Evolutionary conservation across 2,329 filamentous ascomycete genomes (phyloP), one percentile per base, ranked within the genome.

Genomic region (Trichoderma lentiforme): DNA sequence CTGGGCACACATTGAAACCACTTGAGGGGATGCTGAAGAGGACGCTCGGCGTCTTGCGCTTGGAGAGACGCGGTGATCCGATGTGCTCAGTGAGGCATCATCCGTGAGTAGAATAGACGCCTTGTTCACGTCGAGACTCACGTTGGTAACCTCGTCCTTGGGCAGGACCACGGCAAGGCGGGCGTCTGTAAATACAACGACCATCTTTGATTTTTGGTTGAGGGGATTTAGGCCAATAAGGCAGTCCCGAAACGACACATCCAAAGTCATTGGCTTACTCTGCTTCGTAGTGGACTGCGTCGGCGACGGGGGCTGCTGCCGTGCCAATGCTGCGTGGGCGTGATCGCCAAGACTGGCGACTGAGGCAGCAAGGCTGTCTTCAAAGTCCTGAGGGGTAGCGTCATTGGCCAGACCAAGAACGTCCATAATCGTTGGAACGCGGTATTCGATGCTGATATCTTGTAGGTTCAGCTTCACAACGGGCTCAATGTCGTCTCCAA

Each of bases 401-500:
- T 92, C 88, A 18, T 91, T 88, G 15, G 86, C 86, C 2, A 97
- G 85, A 0, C 90, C 91, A 7, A 97, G 86, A 6, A 97, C 81
- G 67, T 94, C 93, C 85, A 97, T 91, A 0, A 98, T 81, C 0
- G 93, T 93, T 0, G 93, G 88, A 4, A 98, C 92, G 18, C 92
- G 91, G 80, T 99, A 99, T 79, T 99, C 97, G n/a, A 94, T 81
- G 72, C 90, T 91, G 5, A 97, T 76, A 73, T 97, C 94, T 80
- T 92, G 93, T 56, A 98, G 83, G 79, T 97, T 97, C 72, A 98
- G 81, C 79, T 97, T 97, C 75, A 98, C 85, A 7, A 93, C 90
- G 0, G 97, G 95, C 74, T 98, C 95, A 82, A 97, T 93, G 79
- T 98, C 95, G 79, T 98, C 95, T 0, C 94, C 94, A 75, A 99